These are phyloP conservation scores for Triadica sebifera DNA, from an alignment of 345 rosid species.

Conservation along the genomic window DNA sequence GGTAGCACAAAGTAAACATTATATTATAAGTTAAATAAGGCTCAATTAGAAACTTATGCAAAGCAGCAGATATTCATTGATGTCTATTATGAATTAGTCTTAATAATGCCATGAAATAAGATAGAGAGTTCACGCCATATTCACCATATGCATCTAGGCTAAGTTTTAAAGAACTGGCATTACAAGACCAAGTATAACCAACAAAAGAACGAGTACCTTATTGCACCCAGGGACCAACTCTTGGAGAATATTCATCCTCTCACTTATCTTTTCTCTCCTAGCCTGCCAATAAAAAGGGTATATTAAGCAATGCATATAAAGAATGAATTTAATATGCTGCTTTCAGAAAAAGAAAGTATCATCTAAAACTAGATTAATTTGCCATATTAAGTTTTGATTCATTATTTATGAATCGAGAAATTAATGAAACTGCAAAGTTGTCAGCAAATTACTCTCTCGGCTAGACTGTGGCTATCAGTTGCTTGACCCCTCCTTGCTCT, in stretches of 20 bases:
- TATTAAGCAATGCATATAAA: not conserved
- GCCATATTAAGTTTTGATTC: not conserved
- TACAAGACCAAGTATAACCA: not conserved
- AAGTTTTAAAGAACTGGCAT: not conserved
- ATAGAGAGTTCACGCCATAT: not conserved
- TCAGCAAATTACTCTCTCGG: conserved; percentile 32
- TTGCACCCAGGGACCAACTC: conserved; percentile 92
- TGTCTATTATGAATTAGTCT: not conserved
- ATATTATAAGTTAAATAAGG: not conserved
- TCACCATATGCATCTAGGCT: conserved; percentile 2
- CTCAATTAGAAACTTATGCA: not conserved
- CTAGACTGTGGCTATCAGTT: conserved; percentile 37
- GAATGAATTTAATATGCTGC: not conserved
- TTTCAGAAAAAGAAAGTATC: not conserved
- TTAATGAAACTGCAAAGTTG: not conserved
- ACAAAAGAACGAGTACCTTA: conserved; percentile 43
- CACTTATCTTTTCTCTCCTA: conserved; percentile 89
- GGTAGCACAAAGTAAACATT: conserved; percentile 1
- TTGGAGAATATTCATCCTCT: conserved; percentile 85
- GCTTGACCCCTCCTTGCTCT: conserved; percentile 40
- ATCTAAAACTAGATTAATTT: conserved; percentile 4
- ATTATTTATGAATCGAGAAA: not conserved
- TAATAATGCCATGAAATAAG: too few relatives aligned
- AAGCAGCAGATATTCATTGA: not conserved
- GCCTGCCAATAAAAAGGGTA: conserved; percentile 43